phyloP scores from a whole-genome alignment of 371 early-diverging fungal species.

The Syncephalastrum racemosum region DNA sequence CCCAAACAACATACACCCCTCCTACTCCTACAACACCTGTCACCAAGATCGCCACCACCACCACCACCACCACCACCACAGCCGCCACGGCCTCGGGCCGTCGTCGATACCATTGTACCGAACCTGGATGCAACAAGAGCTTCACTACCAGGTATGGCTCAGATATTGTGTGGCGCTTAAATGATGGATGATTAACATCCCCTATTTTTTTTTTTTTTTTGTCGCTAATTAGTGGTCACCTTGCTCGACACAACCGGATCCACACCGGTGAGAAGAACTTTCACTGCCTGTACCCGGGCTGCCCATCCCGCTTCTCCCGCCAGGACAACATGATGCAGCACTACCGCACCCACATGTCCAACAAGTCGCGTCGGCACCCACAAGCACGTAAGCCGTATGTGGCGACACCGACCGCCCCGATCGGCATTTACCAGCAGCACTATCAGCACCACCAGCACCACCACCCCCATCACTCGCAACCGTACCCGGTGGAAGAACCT shows the following conservation, averaged over 20 bases:
- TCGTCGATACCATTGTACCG: conserved; percentile 52
- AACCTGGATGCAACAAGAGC: conserved; percentile 55
- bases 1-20: neutral
- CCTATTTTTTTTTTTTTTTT: conserved; percentile 7
- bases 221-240: conserved; percentile 69
- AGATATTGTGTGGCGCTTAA: neutral
- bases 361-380: conserved; percentile 52
- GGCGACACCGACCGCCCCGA: neutral
- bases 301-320: conserved; percentile 83
- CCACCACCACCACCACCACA: neutral
- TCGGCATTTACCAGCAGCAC: conserved; percentile 8
- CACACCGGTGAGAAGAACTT: conserved; percentile 93
- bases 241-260: conserved; percentile 86
- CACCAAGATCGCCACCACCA: conserved; percentile 5
- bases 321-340: conserved; percentile 92
- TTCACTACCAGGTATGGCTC: conserved; percentile 56
- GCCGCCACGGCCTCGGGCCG: conserved; percentile 17
- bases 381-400: conserved; percentile 9
- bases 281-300: conserved; percentile 73
- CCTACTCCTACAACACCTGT: conserved; percentile 1
- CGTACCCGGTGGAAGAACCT: conserved; percentile 2
- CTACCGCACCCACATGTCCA: conserved; percentile 74
- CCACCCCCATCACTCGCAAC: conserved; percentile 7
- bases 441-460: conserved; percentile 14
- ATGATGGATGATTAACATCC: neutral